These are phyloP conservation scores for Datisca glomerata DNA, from an alignment of 306 rosid species.

Conservation along the genomic window DNA sequence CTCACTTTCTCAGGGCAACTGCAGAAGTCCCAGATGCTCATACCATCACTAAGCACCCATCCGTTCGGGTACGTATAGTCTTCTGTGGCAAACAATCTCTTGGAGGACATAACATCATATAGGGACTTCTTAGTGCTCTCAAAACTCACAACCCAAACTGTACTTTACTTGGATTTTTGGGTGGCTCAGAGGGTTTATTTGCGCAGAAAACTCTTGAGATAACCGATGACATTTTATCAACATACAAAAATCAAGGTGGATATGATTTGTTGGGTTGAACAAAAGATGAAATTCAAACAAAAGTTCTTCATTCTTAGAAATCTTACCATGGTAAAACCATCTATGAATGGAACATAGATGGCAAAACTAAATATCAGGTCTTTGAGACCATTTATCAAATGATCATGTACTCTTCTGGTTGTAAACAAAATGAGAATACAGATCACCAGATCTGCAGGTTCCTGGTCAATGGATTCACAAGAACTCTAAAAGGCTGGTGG, in stretches of 20 bases:
- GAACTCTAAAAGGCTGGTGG: too few species aligned
- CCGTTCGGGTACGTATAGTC: conserved; percentile 76
- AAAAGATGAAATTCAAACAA: conserved; percentile 92
- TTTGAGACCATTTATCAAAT: too few species aligned
- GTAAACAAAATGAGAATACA: too few species aligned
- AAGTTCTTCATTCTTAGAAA: too few species aligned
- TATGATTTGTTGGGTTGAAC: conserved; percentile 97
- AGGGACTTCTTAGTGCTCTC: conserved; percentile 83
- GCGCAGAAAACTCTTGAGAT: conserved; percentile 87
- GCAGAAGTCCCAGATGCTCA: conserved; percentile 92
- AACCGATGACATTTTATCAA: conserved; percentile 57
- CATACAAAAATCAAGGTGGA: conserved; percentile 98
- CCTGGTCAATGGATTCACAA: too few species aligned
- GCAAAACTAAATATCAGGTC: too few species aligned
- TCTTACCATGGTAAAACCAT: too few species aligned
- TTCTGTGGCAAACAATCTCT: conserved; percentile 98
- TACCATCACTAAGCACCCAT: conserved; percentile 71
- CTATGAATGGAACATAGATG: too few species aligned
- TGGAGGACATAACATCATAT: conserved; percentile 93
- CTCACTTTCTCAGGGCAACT: conserved; percentile 93
- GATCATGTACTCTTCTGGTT: too few species aligned
- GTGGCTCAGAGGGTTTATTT: conserved; percentile 95
- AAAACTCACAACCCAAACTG: conserved; percentile 61
- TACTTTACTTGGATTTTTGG: conserved; percentile 79
- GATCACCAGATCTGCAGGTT: too few species aligned